These are phyloP conservation scores for Populus simonii DNA, from an alignment of 345 rosid species.

Conservation along the genomic window DNA sequence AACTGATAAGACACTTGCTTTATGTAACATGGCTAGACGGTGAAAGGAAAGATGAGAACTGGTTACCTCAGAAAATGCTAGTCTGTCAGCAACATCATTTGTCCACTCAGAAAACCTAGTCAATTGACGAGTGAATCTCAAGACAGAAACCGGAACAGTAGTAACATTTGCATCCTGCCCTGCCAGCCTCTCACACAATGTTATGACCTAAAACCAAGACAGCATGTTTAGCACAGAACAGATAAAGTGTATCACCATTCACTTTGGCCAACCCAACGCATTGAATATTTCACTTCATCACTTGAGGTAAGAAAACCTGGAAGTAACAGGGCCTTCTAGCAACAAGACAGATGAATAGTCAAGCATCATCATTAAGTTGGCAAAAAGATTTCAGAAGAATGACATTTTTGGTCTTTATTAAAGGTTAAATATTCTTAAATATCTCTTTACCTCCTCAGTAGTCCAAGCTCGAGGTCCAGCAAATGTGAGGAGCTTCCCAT, in stretches of 20 bases:
- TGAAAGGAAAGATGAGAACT: background rate
- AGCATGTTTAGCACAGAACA: background rate
- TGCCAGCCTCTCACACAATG: constrained; percentile 91
- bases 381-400: background rate
- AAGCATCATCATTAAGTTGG: background rate
- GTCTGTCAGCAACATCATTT: constrained; percentile 90
- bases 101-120: constrained; percentile 88
- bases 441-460: constrained; percentile 72
- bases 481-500: constrained; percentile 80
- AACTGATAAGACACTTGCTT: background rate
- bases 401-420: background rate
- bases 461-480: constrained; percentile 99
- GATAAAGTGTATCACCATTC: background rate
- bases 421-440: background rate
- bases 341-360: background rate
- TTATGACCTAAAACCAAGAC: constrained; percentile 61
- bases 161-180: constrained; percentile 99
- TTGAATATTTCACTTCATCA: background rate
- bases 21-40: background rate
- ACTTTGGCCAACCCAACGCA: background rate
- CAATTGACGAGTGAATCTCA: constrained; percentile 74
- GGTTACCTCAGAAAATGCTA: constrained; percentile 91
- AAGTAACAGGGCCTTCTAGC: background rate
- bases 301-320: background rate
- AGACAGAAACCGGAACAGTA: constrained; percentile 79